A percentile compares a stretch with the other conserved stretches of the same genome.
Evolutionary conservation across 2,329 filamentous ascomycete species (phyloP).

Genomic region (Mycosphaerella sp.): DNA sequence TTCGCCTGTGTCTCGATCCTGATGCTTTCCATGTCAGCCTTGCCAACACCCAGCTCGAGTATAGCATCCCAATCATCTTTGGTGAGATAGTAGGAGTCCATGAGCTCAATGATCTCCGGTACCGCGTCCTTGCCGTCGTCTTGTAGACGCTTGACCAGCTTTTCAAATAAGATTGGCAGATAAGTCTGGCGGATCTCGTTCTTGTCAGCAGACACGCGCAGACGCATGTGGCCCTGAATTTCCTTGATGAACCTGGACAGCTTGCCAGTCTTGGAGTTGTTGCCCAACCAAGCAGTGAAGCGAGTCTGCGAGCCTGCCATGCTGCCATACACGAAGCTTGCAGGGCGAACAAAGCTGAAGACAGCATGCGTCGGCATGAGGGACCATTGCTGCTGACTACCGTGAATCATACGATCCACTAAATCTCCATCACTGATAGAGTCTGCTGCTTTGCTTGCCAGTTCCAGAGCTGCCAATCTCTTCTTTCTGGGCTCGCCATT

Average conservation of each 20-base stretch:
- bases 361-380: slow-evolving; percentile 94
- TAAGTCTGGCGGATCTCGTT: slow-evolving; percentile 95
- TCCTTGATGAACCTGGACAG: slow-evolving; percentile 79
- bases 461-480: slow-evolving; percentile 74
- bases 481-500: slow-evolving; percentile 55
- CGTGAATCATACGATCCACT: slow-evolving; percentile 97
- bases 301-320: slow-evolving; percentile 58
- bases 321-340: slow-evolving; percentile 78
- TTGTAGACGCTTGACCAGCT: slow-evolving; percentile 67
- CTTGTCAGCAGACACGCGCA: slow-evolving; percentile 81
- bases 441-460: slow-evolving; percentile 80
- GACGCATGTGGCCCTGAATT: slow-evolving; percentile 93
- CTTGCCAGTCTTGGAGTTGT: slow-evolving; percentile 77
- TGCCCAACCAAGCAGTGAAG: slow-evolving; percentile 91
- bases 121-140: slow-evolving; percentile 75
- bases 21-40: slow-evolving; percentile 67
- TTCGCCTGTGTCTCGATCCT: slow-evolving; percentile 83
- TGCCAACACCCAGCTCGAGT: slow-evolving; percentile 81
- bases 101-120: slow-evolving; percentile 77
- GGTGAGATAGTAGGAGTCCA: slow-evolving; percentile 96
- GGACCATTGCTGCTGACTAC: slow-evolving; percentile 96
- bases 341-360: slow-evolving; percentile 88
- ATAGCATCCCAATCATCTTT: slow-evolving; percentile 92
- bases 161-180: slow-evolving; percentile 77
- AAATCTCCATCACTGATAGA: slow-evolving; percentile 97